These are phyloP conservation scores for Hymenochaete sp. DNA, from an alignment of 1,284 basidiomycete species.

Conservation along the genomic window DNA sequence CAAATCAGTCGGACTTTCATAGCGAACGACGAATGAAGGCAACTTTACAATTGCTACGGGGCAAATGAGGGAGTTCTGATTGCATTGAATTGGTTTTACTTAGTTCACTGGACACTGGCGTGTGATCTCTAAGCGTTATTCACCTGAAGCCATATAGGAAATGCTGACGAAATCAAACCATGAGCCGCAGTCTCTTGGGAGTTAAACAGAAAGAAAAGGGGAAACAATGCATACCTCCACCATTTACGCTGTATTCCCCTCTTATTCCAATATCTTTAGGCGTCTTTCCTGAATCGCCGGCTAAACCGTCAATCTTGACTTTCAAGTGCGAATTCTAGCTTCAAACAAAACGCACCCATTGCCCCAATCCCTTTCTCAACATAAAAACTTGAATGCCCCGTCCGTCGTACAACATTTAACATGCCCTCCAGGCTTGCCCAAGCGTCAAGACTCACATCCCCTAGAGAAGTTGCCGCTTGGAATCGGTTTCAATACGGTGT, in stretches of 20 bases:
- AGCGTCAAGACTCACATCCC: slow-evolving; percentile 70
- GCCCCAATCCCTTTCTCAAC: slow-evolving; percentile 76
- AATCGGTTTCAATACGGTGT: neutral
- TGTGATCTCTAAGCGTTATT: slow-evolving; percentile 9
- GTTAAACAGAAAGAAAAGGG: neutral
- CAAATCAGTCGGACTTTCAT: too few relatives aligned
- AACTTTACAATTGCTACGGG: slow-evolving; percentile 72
- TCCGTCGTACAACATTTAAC: slow-evolving; percentile 66
- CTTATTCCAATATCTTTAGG: slow-evolving; percentile 60
- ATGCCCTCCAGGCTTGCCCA: slow-evolving; percentile 72
- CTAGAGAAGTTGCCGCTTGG: slow-evolving; percentile 43
- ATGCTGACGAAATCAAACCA: slow-evolving; percentile 38
- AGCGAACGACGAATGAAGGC: too few relatives aligned
- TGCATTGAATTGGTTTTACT: slow-evolving; percentile 15
- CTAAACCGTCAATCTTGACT: neutral
- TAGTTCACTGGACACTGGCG: too few relatives aligned
- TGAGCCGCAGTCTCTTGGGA: slow-evolving; percentile 8
- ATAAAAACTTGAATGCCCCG: slow-evolving; percentile 77
- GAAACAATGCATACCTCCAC: slow-evolving; percentile 52
- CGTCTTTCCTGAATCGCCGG: slow-evolving; percentile 38
- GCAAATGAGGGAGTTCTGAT: slow-evolving; percentile 68
- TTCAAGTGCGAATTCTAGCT: neutral
- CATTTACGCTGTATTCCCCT: slow-evolving; percentile 53
- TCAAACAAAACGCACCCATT: slow-evolving; percentile 33
- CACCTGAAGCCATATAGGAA: slow-evolving; percentile 78